These are phyloP conservation scores for Phytophthora crassamura DNA, from an alignment of 352 stramenopile species.

Conservation along the genomic window DNA sequence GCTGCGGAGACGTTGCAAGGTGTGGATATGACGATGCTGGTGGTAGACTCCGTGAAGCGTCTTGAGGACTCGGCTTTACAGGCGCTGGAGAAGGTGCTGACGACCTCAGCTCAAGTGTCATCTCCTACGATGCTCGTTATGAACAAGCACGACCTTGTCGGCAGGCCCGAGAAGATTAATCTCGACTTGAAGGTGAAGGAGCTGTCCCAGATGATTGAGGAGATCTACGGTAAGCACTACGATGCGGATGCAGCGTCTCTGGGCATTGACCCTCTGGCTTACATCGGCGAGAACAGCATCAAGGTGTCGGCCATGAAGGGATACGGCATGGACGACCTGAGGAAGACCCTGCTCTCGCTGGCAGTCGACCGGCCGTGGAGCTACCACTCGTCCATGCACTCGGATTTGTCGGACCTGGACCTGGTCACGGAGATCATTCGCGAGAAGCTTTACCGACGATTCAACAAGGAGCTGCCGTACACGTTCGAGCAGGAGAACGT, in stretches of 20 bases:
- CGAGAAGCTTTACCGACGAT: slow-evolving; percentile 88
- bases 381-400: slow-evolving; percentile 89
- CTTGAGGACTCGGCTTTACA: slow-evolving; percentile 81
- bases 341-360: slow-evolving; percentile 67
- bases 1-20: slow-evolving; percentile 80
- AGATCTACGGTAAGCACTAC: slow-evolving; percentile 79
- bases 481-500: slow-evolving; percentile 84
- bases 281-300: slow-evolving; percentile 76
- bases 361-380: slow-evolving; percentile 81
- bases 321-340: slow-evolving; percentile 69
- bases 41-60: slow-evolving; percentile 87
- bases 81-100: slow-evolving; percentile 81
- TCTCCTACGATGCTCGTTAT: slow-evolving; percentile 88
- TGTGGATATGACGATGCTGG: slow-evolving; percentile 87
- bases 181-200: slow-evolving; percentile 74
- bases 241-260: slow-evolving; percentile 59
- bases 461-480: slow-evolving; percentile 90
- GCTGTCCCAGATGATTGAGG: slow-evolving; percentile 83
- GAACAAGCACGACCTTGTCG: slow-evolving; percentile 86
- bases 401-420: slow-evolving; percentile 81
- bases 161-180: slow-evolving; percentile 57
- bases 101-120: slow-evolving; percentile 72
- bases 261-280: slow-evolving; percentile 66
- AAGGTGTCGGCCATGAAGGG: slow-evolving; percentile 84
- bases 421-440: slow-evolving; percentile 90